Evolutionary conservation across 371 early-diverging fungal genomes (phyloP).

Genomic region (Syncephalastrum contaminatum): DNA sequence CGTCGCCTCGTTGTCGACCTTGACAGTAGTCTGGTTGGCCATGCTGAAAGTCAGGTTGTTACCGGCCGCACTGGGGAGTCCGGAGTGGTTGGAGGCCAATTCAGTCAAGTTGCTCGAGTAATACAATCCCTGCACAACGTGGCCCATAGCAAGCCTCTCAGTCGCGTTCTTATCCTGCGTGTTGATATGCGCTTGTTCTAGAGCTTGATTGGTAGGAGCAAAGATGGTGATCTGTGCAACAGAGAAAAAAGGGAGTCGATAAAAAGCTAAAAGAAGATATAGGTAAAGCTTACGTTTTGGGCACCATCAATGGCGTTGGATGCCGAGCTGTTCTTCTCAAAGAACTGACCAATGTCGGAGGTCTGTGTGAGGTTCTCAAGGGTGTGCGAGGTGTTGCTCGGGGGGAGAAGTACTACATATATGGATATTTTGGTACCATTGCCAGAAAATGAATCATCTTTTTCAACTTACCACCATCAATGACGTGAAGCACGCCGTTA

Average conservation of each 20-base stretch:
- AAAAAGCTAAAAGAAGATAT: constrained; percentile 2
- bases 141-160: constrained; percentile 3
- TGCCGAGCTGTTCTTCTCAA: constrained; percentile 12
- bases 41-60: constrained; percentile 7
- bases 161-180: constrained; percentile 1
- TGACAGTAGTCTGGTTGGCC: constrained; percentile 6
- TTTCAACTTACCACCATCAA: constrained; percentile 27
- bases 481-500: constrained; percentile 39
- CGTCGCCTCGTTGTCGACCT: constrained; percentile 33
- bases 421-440: neutral
- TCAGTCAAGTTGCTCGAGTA: constrained; percentile 35
- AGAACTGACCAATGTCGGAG: constrained; percentile 8
- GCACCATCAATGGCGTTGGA: constrained; percentile 15
- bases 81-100: constrained; percentile 12
- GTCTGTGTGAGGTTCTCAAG: constrained; percentile 15
- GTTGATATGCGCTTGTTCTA: constrained; percentile 9
- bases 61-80: constrained; percentile 13
- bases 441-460: neutral
- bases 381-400: constrained; percentile 19
- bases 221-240: constrained; percentile 36
- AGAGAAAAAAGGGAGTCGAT: neutral
- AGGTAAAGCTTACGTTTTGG: constrained; percentile 25
- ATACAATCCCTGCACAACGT: constrained; percentile 41
- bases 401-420: constrained; percentile 33
- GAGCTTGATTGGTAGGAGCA: constrained; percentile 29